Evolutionary conservation across 352 stramenopile species (phyloP), one percentile per base, ranked within the genome.

Genomic region (Aphanomyces astaci): DNA sequence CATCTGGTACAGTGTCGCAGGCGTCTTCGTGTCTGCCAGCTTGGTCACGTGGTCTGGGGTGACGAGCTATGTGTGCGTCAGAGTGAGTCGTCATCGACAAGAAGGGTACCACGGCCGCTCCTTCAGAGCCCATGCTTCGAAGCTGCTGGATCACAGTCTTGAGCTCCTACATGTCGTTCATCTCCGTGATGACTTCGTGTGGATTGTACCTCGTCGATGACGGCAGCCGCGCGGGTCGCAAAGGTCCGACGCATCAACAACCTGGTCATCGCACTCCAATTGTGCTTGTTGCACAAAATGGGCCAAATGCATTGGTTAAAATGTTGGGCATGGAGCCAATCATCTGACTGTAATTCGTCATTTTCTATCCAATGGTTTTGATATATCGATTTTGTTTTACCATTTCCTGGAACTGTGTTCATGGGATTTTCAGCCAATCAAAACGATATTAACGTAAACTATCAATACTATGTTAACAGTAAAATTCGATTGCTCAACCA

Each of bases 1-100:
- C 17, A 94, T 68, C 2, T 81, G 80, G 45, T 85, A 88, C 45
- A 84, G 81, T 70, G 92, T 79, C 30, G 75, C 66, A 24, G 48
- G 30, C 15, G 30, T 11, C 22, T 31, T 60, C 25, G 40, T 62
- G 11, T 68, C 39, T 19, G 30, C 33, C 22, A 68, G 49, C 32
- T 51, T 13, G 27, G 43, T 13, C 27, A 68, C 27, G 25, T 60
- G 28, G 3, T 22, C 15, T 31, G 46, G 62, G 9, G 62, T 68
- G 30, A 68, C 13, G 13, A 68, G 49, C 62, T 68, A 45, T 7
- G 1, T 25, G 3, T 4, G 33, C 17, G n/a, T 66, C 32, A 66
- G 43, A 7, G 15, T 7, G 33, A 59, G 40, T 59, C 19, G 51
- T 2, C 43, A 31, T n/a, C n/a, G 25, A 59, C 43, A 19, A 15